Evolutionary conservation across 108 stramenopile species (phyloP).

Genomic region (Stephanodiscus triporus): DNA sequence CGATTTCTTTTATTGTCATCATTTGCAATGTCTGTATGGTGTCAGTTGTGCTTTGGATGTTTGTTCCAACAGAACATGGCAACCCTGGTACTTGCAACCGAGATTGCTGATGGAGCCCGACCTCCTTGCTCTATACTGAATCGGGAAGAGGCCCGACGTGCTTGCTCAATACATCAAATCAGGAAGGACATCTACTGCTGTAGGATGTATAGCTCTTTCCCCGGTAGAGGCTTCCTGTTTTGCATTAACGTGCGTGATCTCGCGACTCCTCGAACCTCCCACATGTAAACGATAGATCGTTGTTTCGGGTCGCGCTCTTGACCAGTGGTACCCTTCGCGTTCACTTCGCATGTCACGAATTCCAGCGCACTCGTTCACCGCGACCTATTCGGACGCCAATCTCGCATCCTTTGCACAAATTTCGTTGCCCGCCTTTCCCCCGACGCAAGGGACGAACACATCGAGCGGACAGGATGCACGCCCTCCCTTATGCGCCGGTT

Average conservation of each 20-base stretch:
- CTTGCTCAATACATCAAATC: constrained; percentile 40
- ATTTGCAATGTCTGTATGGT: neutral
- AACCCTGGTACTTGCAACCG: constrained; percentile 57
- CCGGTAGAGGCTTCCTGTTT: constrained; percentile 58
- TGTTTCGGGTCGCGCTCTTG: too few species aligned
- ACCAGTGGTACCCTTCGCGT: too few species aligned
- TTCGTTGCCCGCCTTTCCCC: too few species aligned
- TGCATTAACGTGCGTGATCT: constrained; percentile 26
- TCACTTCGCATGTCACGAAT: too few species aligned
- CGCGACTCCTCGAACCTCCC: constrained; percentile 48
- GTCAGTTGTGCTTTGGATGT: neutral
- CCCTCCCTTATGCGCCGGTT: too few species aligned
- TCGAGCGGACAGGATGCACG: too few species aligned
- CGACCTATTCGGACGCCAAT: too few species aligned
- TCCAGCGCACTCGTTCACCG: too few species aligned
- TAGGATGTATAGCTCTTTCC: constrained; percentile 62
- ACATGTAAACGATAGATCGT: constrained; percentile 13
- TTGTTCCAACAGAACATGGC: constrained; percentile 75
- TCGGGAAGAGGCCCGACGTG: neutral
- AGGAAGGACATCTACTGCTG: constrained; percentile 42
- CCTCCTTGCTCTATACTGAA: constrained; percentile 12
- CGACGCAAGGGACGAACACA: too few species aligned
- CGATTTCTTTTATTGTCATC: neutral
- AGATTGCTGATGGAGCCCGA: constrained; percentile 45
- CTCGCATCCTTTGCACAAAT: too few species aligned